Evolutionary conservation across 192 early-diverging fungal species (phyloP), one percentile per base, ranked within the genome.

Genomic region (Linnemannia exigua): DNA sequence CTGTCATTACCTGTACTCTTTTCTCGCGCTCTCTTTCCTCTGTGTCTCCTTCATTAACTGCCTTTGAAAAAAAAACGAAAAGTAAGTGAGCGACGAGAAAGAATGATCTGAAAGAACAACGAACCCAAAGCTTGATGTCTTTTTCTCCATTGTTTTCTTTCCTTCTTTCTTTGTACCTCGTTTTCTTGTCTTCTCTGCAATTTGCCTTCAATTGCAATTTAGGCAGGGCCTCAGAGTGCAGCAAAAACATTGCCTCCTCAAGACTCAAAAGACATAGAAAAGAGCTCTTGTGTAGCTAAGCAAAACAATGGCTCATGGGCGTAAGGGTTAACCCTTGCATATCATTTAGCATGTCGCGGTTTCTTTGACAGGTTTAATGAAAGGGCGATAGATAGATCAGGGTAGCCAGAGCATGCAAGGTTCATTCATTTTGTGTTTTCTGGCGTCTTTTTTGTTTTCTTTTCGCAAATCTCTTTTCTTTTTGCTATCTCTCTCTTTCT

Each of bases 91-190:
- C 12, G 28, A 63, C 3, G 58, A 31, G 31, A 58, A 15, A 63
- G 58, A 63, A 63, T 12, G 58, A 63, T 63, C 58, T 63, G 58
- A 63, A 31, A 63, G 58, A 63, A 63, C 58, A 63, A 63, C 58
- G n/a, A n/a, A 63, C 15, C 41, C 41, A 61, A 63, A 63, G 11
- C 58, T 63, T 25, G 58, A 31, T 63, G 14, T 25, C 25, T 63
- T 22, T 9, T 31, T 11, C n/a, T n/a, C n/a, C n/a, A n/a, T 63
- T 1, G 25, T 12, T 25, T 31, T 25, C 28, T 58, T 51, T 12
- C 7, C 12, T 61, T 15, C 11, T 25, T 63, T 63, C 25, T 63
- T 63, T n/a, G 22, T 61, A 17, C 15, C 17, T 17, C 25, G 8
- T 61, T 28, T n/a, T 61, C 25, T 22, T n/a, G n/a, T 61, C 8